Conservation (phyloP, 306 rosid species). For the Acacia melanoxylon region DNA sequence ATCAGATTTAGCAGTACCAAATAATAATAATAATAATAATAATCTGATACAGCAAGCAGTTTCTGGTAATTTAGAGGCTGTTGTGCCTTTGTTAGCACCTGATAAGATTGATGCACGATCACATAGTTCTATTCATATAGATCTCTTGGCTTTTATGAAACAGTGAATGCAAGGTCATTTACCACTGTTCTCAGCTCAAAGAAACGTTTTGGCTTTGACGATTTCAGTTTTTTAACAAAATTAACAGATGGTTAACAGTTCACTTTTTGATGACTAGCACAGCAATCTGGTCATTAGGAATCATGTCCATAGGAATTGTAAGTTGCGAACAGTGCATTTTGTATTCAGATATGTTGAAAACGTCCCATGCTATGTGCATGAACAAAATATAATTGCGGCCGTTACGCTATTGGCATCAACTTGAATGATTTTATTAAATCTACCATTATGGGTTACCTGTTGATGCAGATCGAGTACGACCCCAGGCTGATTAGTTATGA, state of each 20-base stretch:
- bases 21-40: background rate
- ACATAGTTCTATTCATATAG: background rate
- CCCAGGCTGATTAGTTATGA: conserved; percentile 58
- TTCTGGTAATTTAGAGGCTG: background rate
- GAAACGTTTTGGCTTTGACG: background rate
- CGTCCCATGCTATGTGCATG: background rate
- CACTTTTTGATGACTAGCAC: conserved; percentile 16
- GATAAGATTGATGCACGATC: background rate
- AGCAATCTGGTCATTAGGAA: conserved; percentile 14
- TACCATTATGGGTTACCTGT: conserved; percentile 13
- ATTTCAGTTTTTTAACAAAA: background rate
- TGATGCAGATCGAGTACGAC: conserved; percentile 83
- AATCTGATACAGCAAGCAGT: background rate
- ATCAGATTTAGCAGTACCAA: background rate
- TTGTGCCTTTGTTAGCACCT: background rate
- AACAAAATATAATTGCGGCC: conserved; percentile 17
- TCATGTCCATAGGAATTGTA: background rate
- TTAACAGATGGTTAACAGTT: conserved; percentile 18
- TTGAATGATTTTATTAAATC: conserved; percentile 21
- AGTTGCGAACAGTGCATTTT: background rate
- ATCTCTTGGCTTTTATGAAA: background rate
- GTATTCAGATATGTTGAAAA: background rate
- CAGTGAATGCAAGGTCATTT: background rate
- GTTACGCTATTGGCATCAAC: background rate
- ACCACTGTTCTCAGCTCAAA: background rate